These are phyloP conservation scores for Sporothrix schenckii DNA, from an alignment of 2,329 filamentous ascomycete genomes.

Conservation along the genomic window DNA sequence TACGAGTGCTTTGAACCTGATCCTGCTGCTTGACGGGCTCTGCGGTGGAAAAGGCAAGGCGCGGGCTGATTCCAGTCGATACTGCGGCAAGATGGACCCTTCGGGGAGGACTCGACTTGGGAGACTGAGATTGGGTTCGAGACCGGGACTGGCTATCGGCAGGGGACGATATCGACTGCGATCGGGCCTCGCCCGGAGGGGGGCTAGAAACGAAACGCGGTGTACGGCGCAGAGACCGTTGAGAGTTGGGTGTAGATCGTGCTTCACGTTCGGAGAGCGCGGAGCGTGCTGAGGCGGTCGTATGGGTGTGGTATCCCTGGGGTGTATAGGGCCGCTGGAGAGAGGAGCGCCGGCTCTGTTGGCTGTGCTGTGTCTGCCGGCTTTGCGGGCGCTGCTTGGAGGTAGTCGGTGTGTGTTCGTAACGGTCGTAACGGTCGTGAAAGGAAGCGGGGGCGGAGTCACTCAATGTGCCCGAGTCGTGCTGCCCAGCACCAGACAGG, in stretches of 20 bases:
- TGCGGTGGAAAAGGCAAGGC: slow-evolving; percentile 45
- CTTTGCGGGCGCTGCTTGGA: slow-evolving; percentile 24
- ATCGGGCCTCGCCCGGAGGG: slow-evolving; percentile 41
- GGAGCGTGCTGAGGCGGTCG: slow-evolving; percentile 25
- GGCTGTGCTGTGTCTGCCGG: slow-evolving; percentile 42
- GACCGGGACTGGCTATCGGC: slow-evolving; percentile 4
- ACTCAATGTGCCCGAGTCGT: slow-evolving; percentile 33
- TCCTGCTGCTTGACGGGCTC: slow-evolving; percentile 38
- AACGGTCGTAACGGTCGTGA: slow-evolving; percentile 60
- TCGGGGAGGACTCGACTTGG: slow-evolving; percentile 34
- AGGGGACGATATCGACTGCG: slow-evolving; percentile 1
- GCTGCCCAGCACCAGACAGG: slow-evolving; percentile 34
- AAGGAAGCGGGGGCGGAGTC: slow-evolving; percentile 31
- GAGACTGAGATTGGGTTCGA: background rate
- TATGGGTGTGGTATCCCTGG: slow-evolving; percentile 32
- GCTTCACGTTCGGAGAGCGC: slow-evolving; percentile 39
- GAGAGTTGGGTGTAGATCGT: slow-evolving; percentile 53
- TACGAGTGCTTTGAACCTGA: slow-evolving; percentile 36
- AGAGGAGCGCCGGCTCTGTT: slow-evolving; percentile 46
- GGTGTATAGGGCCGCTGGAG: slow-evolving; percentile 44
- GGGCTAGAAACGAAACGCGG: slow-evolving; percentile 54
- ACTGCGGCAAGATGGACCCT: slow-evolving; percentile 53
- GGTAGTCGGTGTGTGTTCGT: slow-evolving; percentile 51
- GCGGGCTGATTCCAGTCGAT: slow-evolving; percentile 54
- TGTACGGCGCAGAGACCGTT: slow-evolving; percentile 55